Conservation (phyloP, 2,329 filamentous ascomycete genomes). For the Neonectria hederae region DNA sequence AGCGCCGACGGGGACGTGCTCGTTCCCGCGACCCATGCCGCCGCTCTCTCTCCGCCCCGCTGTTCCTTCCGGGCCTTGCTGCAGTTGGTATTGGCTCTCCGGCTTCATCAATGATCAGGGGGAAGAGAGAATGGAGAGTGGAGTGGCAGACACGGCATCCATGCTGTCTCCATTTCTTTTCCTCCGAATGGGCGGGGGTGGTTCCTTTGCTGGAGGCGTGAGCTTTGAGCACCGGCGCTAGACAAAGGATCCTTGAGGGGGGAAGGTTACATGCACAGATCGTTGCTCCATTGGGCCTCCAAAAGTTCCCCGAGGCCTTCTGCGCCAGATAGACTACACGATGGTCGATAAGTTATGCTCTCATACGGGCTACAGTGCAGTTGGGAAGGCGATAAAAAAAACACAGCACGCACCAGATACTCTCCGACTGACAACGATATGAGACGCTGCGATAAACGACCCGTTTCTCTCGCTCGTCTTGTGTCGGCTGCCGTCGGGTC, state of each 20-base stretch:
- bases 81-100: not conserved
- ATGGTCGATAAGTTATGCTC: not conserved
- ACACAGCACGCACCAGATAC: not conserved
- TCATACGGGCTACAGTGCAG: not conserved
- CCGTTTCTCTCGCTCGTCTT: not conserved
- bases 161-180: not conserved
- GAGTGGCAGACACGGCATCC: no score
- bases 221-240: not conserved
- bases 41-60: not conserved
- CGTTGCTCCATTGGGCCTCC: slow-evolving; percentile 16
- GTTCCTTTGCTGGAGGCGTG: not conserved
- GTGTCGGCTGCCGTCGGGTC: slow-evolving; percentile 7
- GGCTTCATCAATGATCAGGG: not conserved
- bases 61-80: not conserved
- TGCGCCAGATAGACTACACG: not conserved
- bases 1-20: not conserved
- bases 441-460: not conserved
- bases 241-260: slow-evolving; percentile 3
- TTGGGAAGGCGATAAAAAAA: not conserved
- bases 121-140: not conserved
- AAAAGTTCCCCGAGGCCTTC: slow-evolving; percentile 11
- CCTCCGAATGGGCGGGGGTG: not conserved
- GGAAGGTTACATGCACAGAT: slow-evolving; percentile 4
- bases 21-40: not conserved
- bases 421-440: not conserved